Evolutionary conservation across 768 basidiomycete genomes (phyloP), one percentile per base, ranked within the genome.

Genomic region (Dacryopinax primogenitus): DNA sequence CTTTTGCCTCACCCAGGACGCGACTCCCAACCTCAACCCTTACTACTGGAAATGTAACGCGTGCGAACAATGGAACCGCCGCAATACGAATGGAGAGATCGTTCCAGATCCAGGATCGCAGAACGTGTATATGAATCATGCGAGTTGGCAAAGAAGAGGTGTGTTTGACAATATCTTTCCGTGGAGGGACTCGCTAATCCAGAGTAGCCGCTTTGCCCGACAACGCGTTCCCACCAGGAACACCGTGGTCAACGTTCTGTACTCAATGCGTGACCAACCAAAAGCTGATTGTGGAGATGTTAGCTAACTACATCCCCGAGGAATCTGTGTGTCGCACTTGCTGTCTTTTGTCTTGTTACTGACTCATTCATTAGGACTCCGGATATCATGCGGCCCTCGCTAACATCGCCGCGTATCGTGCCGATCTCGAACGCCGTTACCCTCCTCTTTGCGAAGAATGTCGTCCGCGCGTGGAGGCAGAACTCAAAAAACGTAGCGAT

Each of bases 241-340:
- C 51, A 21, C 51, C 51, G 2, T 58, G 51, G 51, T 58, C 51
- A 33, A 58, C 63, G 7, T 94, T 95, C 77, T 97, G 93, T 75
- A 85, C 87, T 69, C 84, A 83, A 6, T 96, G 94, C 73, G 86
- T 87, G 70, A 89, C 90, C n/a, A 97, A 97, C 74, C 93, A 96
- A 71, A 86, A 85, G 78, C 81, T 97, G 37, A 78, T 92, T 63
- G 78, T 89, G 67, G 90, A 92, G 74, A 82, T 97, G 64, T 77
- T 97, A 33, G 88, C 92, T 16, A 92, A 88, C 70, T 97, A 94
- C 74, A 81, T 95, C 0, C 92, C 92, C 11, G 76, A 83, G 28
- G 82, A 84, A n/a, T 81, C 82, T 66, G 92, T 92, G 72, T 69
- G 86, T 78, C 41, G 35, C 41, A n/a, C n/a, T 18, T 35, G n/a